These are phyloP conservation scores for Conticribra weissflogii DNA, from an alignment of 108 stramenopile species.

Conservation along the genomic window DNA sequence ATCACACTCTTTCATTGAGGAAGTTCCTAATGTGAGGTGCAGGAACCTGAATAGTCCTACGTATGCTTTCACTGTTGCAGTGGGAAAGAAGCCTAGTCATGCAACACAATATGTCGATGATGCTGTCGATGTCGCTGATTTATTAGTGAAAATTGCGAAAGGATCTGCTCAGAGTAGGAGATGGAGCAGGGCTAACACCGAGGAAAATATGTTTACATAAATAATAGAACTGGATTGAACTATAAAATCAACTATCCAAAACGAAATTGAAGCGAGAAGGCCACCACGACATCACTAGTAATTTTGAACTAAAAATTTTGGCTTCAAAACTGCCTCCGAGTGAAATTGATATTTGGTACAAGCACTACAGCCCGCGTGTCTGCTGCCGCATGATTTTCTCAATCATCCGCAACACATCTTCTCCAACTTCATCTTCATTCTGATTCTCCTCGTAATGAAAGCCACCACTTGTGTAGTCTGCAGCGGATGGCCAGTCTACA, in stretches of 20 bases:
- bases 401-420: slow-evolving; percentile 38
- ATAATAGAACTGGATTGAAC: background rate
- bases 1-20: slow-evolving; percentile 20
- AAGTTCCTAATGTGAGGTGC: slow-evolving; percentile 26
- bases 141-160: slow-evolving; percentile 52
- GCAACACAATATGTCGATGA: slow-evolving; percentile 76
- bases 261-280: slow-evolving; percentile 3
- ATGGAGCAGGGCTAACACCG: slow-evolving; percentile 1
- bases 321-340: no score
- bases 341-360: no score
- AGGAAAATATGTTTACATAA: background rate
- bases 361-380: no score
- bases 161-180: slow-evolving; percentile 3
- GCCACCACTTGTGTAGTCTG: slow-evolving; percentile 58
- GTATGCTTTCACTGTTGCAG: slow-evolving; percentile 66
- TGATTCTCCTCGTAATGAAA: slow-evolving; percentile 57
- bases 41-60: slow-evolving; percentile 24
- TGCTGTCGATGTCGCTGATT: slow-evolving; percentile 73
- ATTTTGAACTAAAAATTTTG: no score
- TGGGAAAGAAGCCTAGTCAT: slow-evolving; percentile 81
- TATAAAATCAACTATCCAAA: no score
- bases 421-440: slow-evolving; percentile 35
- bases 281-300: no score
- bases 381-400: slow-evolving; percentile 27
- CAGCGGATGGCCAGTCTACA: slow-evolving; percentile 71